These are phyloP conservation scores for Teunomyces funiuensis DNA, from an alignment of 805 yeast genomes.

Conservation along the genomic window DNA sequence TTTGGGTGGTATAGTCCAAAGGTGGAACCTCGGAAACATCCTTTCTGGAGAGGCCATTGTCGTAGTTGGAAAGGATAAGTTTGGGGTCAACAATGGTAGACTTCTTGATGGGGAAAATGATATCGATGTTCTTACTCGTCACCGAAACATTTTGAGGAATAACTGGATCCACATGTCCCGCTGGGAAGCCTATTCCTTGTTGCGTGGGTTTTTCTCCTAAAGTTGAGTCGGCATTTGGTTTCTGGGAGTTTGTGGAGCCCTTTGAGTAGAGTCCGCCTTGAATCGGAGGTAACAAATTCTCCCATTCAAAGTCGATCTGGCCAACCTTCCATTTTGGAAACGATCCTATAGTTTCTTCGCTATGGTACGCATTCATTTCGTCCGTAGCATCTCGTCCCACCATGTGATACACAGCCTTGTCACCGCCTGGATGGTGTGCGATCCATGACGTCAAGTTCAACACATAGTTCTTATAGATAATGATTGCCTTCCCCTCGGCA, in stretches of 20 bases:
- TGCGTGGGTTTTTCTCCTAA: conserved; percentile 17
- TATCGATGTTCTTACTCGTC: conserved; percentile 32
- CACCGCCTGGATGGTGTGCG: conserved; percentile 83
- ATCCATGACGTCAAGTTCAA: conserved; percentile 72
- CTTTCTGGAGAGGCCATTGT: conserved; percentile 50
- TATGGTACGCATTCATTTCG: conserved; percentile 84
- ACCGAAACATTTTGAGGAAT: conserved; percentile 51
- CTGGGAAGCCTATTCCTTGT: conserved; percentile 38
- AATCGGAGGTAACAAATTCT: conserved; percentile 79
- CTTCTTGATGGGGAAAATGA: conserved; percentile 33
- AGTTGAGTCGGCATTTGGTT: conserved; percentile 14
- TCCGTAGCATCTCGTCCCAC: conserved; percentile 89
- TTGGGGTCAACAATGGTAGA: conserved; percentile 6
- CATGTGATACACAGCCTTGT: conserved; percentile 78
- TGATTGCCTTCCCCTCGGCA: conserved; percentile 65
- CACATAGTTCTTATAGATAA: conserved; percentile 61
- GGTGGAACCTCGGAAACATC: conserved; percentile 62
- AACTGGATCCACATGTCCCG: conserved; percentile 46
- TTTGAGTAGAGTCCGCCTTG: conserved; percentile 62
- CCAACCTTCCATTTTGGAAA: conserved; percentile 70
- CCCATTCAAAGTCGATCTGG: conserved; percentile 62
- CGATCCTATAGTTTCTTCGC: conserved; percentile 50
- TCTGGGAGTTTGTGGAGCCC: conserved; percentile 1
- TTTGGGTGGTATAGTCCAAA: conserved; percentile 68
- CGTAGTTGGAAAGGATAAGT: conserved; percentile 53